These are phyloP conservation scores for Leavenworthia alabamica DNA, from an alignment of 345 rosid genomes.

Conservation along the genomic window DNA sequence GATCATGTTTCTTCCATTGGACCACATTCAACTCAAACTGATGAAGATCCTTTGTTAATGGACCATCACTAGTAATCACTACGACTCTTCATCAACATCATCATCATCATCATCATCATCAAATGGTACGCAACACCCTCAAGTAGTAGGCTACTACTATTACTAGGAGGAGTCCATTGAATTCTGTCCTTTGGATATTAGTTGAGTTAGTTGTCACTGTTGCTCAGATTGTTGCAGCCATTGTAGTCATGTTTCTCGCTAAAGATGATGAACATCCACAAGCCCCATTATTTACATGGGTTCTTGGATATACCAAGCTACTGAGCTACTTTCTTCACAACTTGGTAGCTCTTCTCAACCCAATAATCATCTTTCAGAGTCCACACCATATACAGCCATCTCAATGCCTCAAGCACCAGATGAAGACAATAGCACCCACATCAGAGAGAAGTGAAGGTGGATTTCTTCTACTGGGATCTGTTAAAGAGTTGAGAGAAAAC, in stretches of 20 bases:
- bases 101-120: slow-evolving; percentile 37
- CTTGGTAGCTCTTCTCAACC: slow-evolving; percentile 37
- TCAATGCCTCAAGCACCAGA: slow-evolving; percentile 50
- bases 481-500: no score
- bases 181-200: slow-evolving; percentile 78
- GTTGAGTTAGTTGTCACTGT: slow-evolving; percentile 63
- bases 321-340: slow-evolving; percentile 38
- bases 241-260: slow-evolving; percentile 56
- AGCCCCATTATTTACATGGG: slow-evolving; percentile 74
- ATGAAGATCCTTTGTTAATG: slow-evolving; percentile 59
- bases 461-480: slow-evolving; percentile 58
- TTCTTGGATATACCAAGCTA: slow-evolving; percentile 61
- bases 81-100: slow-evolving; percentile 42
- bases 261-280: slow-evolving; percentile 72
- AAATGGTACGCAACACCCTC: slow-evolving; percentile 18
- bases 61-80: slow-evolving; percentile 43
- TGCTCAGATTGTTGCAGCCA: slow-evolving; percentile 71
- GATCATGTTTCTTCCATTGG: slow-evolving; percentile 43
- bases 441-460: slow-evolving; percentile 56
- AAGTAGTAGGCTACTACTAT: slow-evolving; percentile 9
- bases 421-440: slow-evolving; percentile 38
- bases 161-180: slow-evolving; percentile 66
- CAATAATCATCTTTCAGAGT: slow-evolving; percentile 34
- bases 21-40: slow-evolving; percentile 35
- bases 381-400: slow-evolving; percentile 56